A percentile compares a stretch with the other conserved stretches of the same genome.
These are phyloP conservation scores for Pisolithus microcarpus DNA, from an alignment of 768 basidiomycete genomes.

Conservation along the genomic window DNA sequence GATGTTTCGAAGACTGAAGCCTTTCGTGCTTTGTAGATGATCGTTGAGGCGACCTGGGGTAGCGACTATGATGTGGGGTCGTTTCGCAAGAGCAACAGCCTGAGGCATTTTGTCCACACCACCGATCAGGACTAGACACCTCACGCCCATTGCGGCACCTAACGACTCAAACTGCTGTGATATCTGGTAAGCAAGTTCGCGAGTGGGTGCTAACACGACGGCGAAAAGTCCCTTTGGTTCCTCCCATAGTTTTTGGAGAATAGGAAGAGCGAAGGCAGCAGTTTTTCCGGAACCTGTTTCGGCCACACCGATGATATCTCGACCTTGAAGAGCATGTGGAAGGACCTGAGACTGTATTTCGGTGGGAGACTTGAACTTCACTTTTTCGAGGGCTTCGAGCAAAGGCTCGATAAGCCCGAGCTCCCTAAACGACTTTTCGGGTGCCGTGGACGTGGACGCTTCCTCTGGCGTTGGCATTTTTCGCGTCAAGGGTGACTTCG, in stretches of 20 bases:
- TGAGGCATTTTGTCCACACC: constrained; percentile 91
- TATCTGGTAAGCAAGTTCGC: constrained; percentile 97
- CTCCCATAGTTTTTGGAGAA: constrained; percentile 94
- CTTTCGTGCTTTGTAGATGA: constrained; percentile 96
- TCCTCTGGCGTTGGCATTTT: constrained; percentile 61
- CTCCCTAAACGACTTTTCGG: constrained; percentile 58
- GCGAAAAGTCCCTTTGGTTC: constrained; percentile 92
- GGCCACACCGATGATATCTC: constrained; percentile 98
- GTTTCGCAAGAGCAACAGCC: constrained; percentile 85
- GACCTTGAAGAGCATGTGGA: constrained; percentile 82
- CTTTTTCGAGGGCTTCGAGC: constrained; percentile 72
- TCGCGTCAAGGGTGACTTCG: not conserved
- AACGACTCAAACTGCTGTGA: constrained; percentile 92
- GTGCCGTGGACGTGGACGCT: constrained; percentile 39
- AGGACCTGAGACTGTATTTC: constrained; percentile 83
- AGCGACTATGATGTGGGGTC: constrained; percentile 91
- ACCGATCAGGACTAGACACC: constrained; percentile 89
- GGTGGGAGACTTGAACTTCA: constrained; percentile 82
- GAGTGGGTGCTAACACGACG: constrained; percentile 92
- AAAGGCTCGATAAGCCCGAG: constrained; percentile 88
- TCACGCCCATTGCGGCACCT: constrained; percentile 87
- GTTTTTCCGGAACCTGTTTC: constrained; percentile 98
- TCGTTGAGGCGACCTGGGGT: constrained; percentile 91
- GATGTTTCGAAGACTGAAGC: constrained; percentile 78
- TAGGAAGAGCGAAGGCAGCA: constrained; percentile 92